Conservation (phyloP, 352 stramenopile genomes). For the Thalassiosira delicatula region DNA sequence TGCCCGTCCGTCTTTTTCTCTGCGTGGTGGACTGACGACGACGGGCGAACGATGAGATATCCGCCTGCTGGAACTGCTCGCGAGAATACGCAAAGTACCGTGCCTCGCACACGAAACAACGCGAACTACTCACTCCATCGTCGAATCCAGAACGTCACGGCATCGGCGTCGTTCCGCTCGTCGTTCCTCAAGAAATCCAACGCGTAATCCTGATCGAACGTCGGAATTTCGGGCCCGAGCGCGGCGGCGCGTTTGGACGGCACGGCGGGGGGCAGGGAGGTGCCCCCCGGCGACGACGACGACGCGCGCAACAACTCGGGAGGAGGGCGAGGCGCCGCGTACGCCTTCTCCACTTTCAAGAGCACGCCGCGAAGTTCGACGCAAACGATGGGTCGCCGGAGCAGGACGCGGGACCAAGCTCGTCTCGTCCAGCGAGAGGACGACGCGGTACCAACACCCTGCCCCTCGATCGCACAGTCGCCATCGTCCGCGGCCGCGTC, state of each 20-base stretch:
- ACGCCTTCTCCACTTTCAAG: slow-evolving; percentile 64
- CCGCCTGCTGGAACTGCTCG: too few species aligned
- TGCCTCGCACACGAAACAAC: slow-evolving; percentile 1
- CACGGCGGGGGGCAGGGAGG: slow-evolving; percentile 17
- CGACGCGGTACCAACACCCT: too few species aligned
- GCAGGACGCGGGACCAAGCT: slow-evolving; percentile 1
- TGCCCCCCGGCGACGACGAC: not conserved
- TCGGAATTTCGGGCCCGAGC: slow-evolving; percentile 44
- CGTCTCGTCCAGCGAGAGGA: slow-evolving; percentile 3
- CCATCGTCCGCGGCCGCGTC: too few species aligned
- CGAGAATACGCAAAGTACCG: not conserved
- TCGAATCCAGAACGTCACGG: slow-evolving; percentile 54
- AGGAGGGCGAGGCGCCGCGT: slow-evolving; percentile 55
- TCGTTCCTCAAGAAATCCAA: slow-evolving; percentile 50
- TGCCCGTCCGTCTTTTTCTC: slow-evolving; percentile 5
- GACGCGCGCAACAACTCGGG: too few species aligned
- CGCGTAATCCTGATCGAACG: slow-evolving; percentile 50
- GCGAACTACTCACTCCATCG: slow-evolving; percentile 51
- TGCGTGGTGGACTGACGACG: not conserved
- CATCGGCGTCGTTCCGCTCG: slow-evolving; percentile 46
- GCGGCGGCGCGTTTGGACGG: not conserved
- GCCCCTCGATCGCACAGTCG: too few species aligned
- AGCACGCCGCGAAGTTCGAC: slow-evolving; percentile 50
- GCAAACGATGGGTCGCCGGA: slow-evolving; percentile 40
- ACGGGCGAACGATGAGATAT: slow-evolving; percentile 4